Evolutionary conservation across 768 basidiomycete genomes (phyloP).

Genomic region (Mycena pura): DNA sequence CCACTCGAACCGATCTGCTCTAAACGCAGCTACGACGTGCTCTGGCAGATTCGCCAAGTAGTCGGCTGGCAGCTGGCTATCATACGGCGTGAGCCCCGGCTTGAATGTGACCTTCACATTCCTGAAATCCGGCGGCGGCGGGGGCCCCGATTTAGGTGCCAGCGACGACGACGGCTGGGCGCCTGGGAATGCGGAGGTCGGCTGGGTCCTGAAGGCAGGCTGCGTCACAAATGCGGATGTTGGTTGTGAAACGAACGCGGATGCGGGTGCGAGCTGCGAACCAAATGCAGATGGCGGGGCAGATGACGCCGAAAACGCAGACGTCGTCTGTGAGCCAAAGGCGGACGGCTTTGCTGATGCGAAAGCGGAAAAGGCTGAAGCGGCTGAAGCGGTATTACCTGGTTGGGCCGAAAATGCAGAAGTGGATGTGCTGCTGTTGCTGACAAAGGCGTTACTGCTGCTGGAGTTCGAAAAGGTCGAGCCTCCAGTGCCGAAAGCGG

Average conservation of each 20-base stretch:
- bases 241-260: slow-evolving; percentile 37
- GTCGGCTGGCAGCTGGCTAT: slow-evolving; percentile 59
- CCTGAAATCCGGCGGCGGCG: slow-evolving; percentile 36
- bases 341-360: slow-evolving; percentile 40
- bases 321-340: slow-evolving; percentile 42
- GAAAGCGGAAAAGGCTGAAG: slow-evolving; percentile 42
- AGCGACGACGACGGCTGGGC: slow-evolving; percentile 20
- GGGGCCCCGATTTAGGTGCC: slow-evolving; percentile 11
- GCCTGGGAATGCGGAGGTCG: slow-evolving; percentile 26
- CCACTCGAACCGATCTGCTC: slow-evolving; percentile 66
- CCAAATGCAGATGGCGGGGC: slow-evolving; percentile 4
- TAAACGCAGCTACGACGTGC: slow-evolving; percentile 59
- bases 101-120: slow-evolving; percentile 41
- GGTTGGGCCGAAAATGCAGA: slow-evolving; percentile 36
- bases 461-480: slow-evolving; percentile 8
- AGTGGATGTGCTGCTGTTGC: slow-evolving; percentile 35
- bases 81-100: slow-evolving; percentile 62
- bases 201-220: slow-evolving; percentile 41
- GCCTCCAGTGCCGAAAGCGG: slow-evolving; percentile 9
- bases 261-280: slow-evolving; percentile 24
- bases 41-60: slow-evolving; percentile 64
- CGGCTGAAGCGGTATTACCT: slow-evolving; percentile 31
- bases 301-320: background rate
- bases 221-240: slow-evolving; percentile 37
- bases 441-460: slow-evolving; percentile 6